These are phyloP conservation scores for Thalassiosira ordinaria DNA, from an alignment of 352 stramenopile genomes.

Conservation along the genomic window DNA sequence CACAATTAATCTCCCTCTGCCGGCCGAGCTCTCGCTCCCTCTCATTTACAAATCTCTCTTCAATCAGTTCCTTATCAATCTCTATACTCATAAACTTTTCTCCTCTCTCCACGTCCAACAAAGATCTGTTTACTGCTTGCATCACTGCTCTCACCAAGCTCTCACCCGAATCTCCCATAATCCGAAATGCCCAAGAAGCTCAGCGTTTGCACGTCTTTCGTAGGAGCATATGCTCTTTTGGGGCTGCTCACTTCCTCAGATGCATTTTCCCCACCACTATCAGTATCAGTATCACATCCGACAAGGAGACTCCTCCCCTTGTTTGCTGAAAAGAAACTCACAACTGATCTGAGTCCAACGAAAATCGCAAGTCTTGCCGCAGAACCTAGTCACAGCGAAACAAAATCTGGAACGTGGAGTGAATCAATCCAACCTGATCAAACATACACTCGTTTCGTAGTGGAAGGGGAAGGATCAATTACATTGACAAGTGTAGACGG, in stretches of 20 bases:
- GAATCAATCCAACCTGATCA: constrained; percentile 5
- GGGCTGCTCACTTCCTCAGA: background rate
- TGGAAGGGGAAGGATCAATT: background rate
- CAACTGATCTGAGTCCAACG: background rate
- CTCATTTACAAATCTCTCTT: too few species aligned
- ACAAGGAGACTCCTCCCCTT: background rate
- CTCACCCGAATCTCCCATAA: too few species aligned
- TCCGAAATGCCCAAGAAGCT: too few species aligned
- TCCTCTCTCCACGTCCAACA: too few species aligned
- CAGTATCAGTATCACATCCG: background rate
- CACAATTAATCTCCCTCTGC: too few species aligned
- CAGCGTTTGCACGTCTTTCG: background rate
- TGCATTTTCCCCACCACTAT: background rate
- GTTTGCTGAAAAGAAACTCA: background rate
- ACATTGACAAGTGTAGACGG: background rate
- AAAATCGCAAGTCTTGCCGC: constrained; percentile 6
- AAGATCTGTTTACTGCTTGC: too few species aligned
- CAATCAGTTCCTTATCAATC: too few species aligned
- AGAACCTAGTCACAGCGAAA: background rate
- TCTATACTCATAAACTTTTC: too few species aligned
- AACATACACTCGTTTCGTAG: constrained; percentile 4
- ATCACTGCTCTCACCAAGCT: too few species aligned
- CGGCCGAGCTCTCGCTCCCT: too few species aligned
- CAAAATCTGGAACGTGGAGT: constrained; percentile 13
- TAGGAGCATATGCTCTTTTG: background rate